Evolutionary conservation across 352 stramenopile species (phyloP), one percentile per base, ranked within the genome.

Genomic region (Phytopythium aichiense): DNA sequence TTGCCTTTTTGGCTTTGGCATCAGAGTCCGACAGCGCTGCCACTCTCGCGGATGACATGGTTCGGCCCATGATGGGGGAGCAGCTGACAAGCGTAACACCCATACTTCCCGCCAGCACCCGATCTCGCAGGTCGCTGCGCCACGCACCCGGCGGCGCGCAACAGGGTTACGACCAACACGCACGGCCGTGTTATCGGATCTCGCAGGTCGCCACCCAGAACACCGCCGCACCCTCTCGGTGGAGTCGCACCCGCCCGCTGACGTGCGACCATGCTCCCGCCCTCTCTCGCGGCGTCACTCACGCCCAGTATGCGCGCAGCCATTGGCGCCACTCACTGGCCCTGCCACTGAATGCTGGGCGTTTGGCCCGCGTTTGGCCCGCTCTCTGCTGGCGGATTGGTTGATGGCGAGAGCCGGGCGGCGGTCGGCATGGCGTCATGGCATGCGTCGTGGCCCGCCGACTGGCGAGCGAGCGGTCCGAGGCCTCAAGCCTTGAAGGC

Each of bases 31-130:
- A 2, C 28, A 30, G 28, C 28, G 28, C 28, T 4, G 28, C 28
- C 28, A 30, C 28, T 30, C 28, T 30, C 28, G 28, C 28, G 33
- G 33, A 38, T 38, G 33, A 38, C 33, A 38, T 38, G 33, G 33
- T 9, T 2, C 2, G 33, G 33, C 28, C 28, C 2, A 30, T 30
- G 28, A 30, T 30, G 28, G 2, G 2, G 28, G 38, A 12, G 38
- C 45, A 51, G 45, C 45, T 51, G 45, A 51, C 45, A 20, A 28
- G 45, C n/a, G 45, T 51, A n/a, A 7, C 45, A 51, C n/a, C 45
- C 45, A 16, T 8, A 9, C 45, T 51, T 51, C 45, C 45, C 45
- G 45, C 45, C 11, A 25, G n/a, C 22, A 51, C 20, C 22, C 0
- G 6, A 0, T 51, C 20, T 51, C 45, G 5, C n/a, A 51, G 45